Evolutionary conservation across 2,329 filamentous ascomycete genomes (phyloP).

Genomic region (Verticillium albo-atrum): DNA sequence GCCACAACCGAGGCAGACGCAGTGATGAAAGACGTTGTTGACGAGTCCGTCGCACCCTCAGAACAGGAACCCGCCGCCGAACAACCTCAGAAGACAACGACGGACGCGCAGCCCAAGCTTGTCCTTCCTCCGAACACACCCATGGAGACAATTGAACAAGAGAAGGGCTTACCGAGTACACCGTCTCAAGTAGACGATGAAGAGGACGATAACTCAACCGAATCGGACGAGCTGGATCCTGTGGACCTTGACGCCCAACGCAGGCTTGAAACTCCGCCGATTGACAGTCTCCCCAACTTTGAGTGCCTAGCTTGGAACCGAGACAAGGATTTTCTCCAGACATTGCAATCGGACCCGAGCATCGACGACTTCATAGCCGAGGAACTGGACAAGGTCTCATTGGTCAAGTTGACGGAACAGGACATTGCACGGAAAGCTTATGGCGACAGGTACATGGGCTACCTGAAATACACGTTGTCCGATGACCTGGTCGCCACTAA

Average conservation of each 20-base stretch:
- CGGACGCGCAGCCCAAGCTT: background rate
- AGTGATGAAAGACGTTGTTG: constrained; percentile 10
- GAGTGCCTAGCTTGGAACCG: constrained; percentile 41
- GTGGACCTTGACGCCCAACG: constrained; percentile 45
- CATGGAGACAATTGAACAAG: constrained; percentile 18
- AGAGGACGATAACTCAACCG: constrained; percentile 49
- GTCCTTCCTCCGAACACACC: constrained; percentile 5
- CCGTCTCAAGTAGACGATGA: constrained; percentile 42
- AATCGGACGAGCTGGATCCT: constrained; percentile 49
- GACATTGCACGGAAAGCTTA: constrained; percentile 36
- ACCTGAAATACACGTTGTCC: constrained; percentile 52
- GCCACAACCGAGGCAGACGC: constrained; percentile 11
- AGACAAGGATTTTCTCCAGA: constrained; percentile 38
- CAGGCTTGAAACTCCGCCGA: constrained; percentile 49
- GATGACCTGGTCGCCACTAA: constrained; percentile 50
- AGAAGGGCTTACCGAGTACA: constrained; percentile 31
- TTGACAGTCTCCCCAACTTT: constrained; percentile 48
- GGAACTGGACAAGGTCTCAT: constrained; percentile 37
- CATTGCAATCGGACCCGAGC: constrained; percentile 31
- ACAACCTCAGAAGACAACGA: constrained; percentile 1
- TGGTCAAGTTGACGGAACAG: constrained; percentile 32
- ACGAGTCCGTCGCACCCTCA: background rate
- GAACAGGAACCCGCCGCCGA: background rate
- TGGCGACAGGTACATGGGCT: constrained; percentile 41
- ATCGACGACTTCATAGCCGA: constrained; percentile 42